A percentile compares a stretch with the other conserved stretches of the same genome.
These are phyloP conservation scores for Berkeleyomyces rouxiae DNA, from an alignment of 2,329 filamentous ascomycete species.

Conservation along the genomic window DNA sequence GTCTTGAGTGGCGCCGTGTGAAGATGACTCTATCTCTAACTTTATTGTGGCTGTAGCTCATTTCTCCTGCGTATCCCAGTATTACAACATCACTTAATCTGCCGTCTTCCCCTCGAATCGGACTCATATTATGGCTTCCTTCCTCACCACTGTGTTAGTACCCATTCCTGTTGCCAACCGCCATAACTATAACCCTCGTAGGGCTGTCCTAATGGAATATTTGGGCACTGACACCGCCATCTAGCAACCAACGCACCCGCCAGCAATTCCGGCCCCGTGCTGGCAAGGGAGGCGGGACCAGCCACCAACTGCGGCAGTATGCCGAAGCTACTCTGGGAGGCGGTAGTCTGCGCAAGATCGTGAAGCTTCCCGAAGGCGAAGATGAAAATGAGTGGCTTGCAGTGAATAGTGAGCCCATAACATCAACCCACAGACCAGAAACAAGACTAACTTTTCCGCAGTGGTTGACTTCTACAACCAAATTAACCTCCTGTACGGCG, in stretches of 20 bases:
- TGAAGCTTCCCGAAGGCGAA: conserved; percentile 91
- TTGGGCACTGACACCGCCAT: neutral
- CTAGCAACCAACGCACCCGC: conserved; percentile 69
- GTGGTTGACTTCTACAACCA: conserved; percentile 99
- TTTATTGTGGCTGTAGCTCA: too few species aligned
- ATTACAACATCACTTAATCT: neutral
- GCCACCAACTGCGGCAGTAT: conserved; percentile 92
- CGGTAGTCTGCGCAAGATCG: conserved; percentile 86
- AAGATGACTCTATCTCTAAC: too few species aligned
- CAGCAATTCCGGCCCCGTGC: conserved; percentile 84
- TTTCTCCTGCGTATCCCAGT: neutral
- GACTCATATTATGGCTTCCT: conserved; percentile 23
- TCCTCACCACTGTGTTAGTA: conserved; percentile 29
- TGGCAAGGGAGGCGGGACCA: conserved; percentile 69
- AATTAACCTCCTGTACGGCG: conserved; percentile 95
- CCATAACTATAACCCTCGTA: conserved; percentile 11
- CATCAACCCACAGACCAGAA: neutral
- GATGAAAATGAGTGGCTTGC: conserved; percentile 97
- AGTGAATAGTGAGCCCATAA: conserved; percentile 62
- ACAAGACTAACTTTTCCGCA: conserved; percentile 25
- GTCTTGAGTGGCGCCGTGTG: too few species aligned
- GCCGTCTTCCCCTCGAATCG: neutral
- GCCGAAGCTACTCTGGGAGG: conserved; percentile 92
- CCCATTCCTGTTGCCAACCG: neutral
- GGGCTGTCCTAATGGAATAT: too few species aligned